Evolutionary conservation across 352 stramenopile species (phyloP).

Genomic region (Globisporangium emineosum): DNA sequence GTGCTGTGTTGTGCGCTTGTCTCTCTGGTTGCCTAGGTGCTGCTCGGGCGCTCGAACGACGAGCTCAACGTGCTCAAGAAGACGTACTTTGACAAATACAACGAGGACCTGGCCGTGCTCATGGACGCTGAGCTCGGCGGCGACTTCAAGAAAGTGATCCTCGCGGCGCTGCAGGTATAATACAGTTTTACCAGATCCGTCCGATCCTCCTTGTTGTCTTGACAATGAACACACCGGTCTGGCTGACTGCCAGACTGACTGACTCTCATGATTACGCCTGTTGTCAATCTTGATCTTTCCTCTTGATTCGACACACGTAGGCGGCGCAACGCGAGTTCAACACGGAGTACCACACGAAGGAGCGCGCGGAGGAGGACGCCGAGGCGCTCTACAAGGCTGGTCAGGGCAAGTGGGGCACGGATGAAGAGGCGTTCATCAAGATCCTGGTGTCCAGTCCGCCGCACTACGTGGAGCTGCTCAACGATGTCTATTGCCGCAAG

Average conservation of each 20-base stretch:
- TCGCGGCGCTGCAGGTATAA: constrained; percentile 53
- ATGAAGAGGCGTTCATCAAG: constrained; percentile 62
- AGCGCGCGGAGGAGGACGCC: constrained; percentile 49
- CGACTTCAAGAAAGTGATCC: constrained; percentile 67
- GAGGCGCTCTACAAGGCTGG: constrained; percentile 67
- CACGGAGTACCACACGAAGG: constrained; percentile 49
- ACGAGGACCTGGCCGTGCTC: constrained; percentile 62
- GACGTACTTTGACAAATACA: constrained; percentile 76
- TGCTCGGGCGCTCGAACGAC: constrained; percentile 67
- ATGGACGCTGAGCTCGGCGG: constrained; percentile 63
- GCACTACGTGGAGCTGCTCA: constrained; percentile 52
- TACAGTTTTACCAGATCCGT: too few relatives aligned
- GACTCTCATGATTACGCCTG: not conserved
- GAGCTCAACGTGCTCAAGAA: constrained; percentile 73
- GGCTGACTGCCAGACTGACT: too few relatives aligned
- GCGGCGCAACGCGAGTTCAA: constrained; percentile 33
- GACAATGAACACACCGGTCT: too few relatives aligned
- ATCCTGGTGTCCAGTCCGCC: constrained; percentile 58
- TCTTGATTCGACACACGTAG: constrained; percentile 9
- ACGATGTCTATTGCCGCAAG: constrained; percentile 67
- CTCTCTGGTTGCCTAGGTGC: constrained; percentile 25
- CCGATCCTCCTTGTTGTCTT: too few relatives aligned
- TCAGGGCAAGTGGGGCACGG: constrained; percentile 70
- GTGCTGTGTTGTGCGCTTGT: not conserved
- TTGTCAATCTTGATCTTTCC: not conserved